These are phyloP conservation scores for Glycine soja DNA, from an alignment of 306 rosid genomes.

Conservation along the genomic window DNA sequence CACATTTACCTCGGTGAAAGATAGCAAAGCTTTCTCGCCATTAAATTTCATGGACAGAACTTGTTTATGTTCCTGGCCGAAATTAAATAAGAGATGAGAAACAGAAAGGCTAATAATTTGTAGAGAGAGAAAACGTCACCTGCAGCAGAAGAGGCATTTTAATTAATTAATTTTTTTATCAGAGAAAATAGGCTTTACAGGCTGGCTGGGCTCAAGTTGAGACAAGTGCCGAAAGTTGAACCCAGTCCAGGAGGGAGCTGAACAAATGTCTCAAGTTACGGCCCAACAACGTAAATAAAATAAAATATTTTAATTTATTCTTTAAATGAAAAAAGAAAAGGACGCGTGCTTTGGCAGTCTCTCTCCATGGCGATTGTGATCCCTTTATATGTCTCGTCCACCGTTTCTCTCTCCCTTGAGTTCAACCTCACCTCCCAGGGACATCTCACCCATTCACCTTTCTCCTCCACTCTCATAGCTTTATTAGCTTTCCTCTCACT, in stretches of 20 bases:
- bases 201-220: conserved; percentile 21
- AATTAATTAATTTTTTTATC: too few relatives aligned
- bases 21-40: neutral
- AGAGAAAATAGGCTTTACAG: conserved; percentile 15
- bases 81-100: too few relatives aligned
- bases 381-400: conserved; percentile 58
- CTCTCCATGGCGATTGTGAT: neutral
- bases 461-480: neutral
- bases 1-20: neutral
- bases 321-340: neutral
- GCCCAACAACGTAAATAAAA: neutral
- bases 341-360: neutral
- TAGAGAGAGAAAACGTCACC: neutral
- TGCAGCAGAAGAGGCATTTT: neutral
- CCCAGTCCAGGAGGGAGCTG: neutral
- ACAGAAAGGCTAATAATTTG: neutral
- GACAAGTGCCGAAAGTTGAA: conserved; percentile 1
- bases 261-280: neutral
- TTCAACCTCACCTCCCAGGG: conserved; percentile 17
- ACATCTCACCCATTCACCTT: conserved; percentile 52
- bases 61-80: too few relatives aligned
- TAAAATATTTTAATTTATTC: too few relatives aligned
- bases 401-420: conserved; percentile 54
- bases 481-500: neutral
- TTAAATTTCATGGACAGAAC: too few relatives aligned